Evolutionary conservation across 768 basidiomycete genomes (phyloP), one percentile per base, ranked within the genome.

Genomic region (Punctularia strigosozonata): DNA sequence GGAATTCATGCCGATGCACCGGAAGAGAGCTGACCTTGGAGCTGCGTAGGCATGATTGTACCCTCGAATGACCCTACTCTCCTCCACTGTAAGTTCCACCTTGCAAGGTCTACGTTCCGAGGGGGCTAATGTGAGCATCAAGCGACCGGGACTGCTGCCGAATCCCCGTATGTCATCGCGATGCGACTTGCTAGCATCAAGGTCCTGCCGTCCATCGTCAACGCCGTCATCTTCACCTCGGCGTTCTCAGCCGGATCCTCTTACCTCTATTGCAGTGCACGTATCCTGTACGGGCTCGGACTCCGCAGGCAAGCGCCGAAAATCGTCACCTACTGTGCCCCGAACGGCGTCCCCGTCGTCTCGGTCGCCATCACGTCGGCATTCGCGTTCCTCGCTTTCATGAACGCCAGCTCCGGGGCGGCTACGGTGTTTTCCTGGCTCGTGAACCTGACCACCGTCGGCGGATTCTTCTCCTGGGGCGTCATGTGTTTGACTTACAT

Each of bases 151-250:
- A 83, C 71, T 33, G 86, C 85, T n/a, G 74, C 79, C 1, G 55
- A 77, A 38, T 87, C 84, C 3, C 88, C 88, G 3, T 92, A 85
- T 58, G 87, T 90, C 39, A 80, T 90, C 45, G 87, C 85, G n/a
- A 77, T 90, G 47, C 68, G 60, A 31, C 66, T 69, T 26, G 79
- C 82, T 1, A 81, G 85, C 10, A 73, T 87, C 52, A 76, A 72
- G 61, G 75, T 49, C 25, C 46, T 55, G 24, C 56, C 52, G 4
- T 72, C 73, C 34, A 71, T 88, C 50, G 67, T 88, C 56, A 88
- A 88, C 50, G 83, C 73, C 8, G 66, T 63, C 40, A 64, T 87
- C 49, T 71, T 88, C 52, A 73, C 84, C 4, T 71, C 71, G 45
- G 78, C 80, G 2, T 78, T 82, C 64, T 82, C 79, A 19, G 76